phyloP scores from a whole-genome alignment of 129 eudicot genomes.

The Helianthus annuus region DNA sequence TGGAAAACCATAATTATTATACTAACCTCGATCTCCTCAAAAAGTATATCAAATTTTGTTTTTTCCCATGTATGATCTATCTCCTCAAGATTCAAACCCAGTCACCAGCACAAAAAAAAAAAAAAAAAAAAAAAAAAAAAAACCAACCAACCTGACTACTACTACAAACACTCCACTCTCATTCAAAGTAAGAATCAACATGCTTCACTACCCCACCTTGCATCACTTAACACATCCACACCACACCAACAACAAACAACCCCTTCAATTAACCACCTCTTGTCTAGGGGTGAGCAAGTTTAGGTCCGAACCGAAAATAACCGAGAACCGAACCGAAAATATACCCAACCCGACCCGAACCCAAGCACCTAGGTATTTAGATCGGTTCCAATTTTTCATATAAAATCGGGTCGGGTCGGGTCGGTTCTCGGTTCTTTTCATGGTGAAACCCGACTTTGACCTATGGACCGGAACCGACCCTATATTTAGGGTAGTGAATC shows the following conservation, averaged over 20 bases:
- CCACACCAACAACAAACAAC: constrained; percentile 28
- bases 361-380: too few species aligned
- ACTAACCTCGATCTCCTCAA: constrained; percentile 40
- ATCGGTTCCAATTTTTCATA: too few species aligned
- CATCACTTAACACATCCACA: constrained; percentile 43
- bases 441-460: too few species aligned
- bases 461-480: too few species aligned
- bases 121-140: constrained; percentile 1
- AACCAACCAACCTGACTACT: constrained; percentile 3
- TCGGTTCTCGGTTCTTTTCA: too few species aligned
- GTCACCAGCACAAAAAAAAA: background rate
- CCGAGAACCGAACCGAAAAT: too few species aligned
- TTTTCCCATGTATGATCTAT: constrained; percentile 18
- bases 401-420: too few species aligned
- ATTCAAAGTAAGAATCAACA: constrained; percentile 29
- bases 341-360: too few species aligned
- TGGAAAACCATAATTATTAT: constrained; percentile 29
- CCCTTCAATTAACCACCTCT: constrained; percentile 35
- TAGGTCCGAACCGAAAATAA: too few species aligned
- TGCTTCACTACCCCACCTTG: constrained; percentile 32
- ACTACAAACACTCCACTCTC: constrained; percentile 14
- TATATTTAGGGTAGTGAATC: too few species aligned
- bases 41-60: constrained; percentile 43
- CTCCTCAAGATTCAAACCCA: constrained; percentile 42
- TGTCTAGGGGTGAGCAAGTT: too few species aligned